Evolutionary conservation across 257 asterid species (phyloP).

Genomic region (Catharanthus roseus): DNA sequence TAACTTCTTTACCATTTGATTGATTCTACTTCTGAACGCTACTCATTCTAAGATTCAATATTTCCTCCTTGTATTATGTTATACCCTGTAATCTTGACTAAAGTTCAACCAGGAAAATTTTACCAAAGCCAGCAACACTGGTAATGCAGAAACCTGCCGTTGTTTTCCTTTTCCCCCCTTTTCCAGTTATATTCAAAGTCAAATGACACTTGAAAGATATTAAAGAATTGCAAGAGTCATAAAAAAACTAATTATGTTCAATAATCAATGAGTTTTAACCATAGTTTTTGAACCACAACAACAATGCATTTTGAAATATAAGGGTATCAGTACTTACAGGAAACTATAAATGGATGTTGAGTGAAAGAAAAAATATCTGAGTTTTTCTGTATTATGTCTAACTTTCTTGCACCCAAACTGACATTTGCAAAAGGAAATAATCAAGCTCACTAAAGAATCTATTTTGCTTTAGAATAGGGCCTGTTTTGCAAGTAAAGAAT

Average conservation of each 20-base stretch:
- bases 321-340: neutral
- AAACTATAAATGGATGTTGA: neutral
- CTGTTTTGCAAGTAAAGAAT: neutral
- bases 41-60: neutral
- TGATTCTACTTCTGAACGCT: neutral
- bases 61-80: neutral
- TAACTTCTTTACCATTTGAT: neutral
- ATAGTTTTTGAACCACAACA: neutral
- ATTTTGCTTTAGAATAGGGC: neutral
- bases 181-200: neutral
- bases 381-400: neutral
- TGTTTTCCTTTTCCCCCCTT: neutral
- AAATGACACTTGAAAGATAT: neutral
- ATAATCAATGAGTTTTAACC: neutral
- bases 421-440: neutral
- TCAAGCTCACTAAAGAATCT: neutral
- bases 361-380: neutral
- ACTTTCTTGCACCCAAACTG: neutral
- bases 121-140: neutral
- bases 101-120: neutral
- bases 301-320: neutral
- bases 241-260: neutral
- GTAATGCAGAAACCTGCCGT: neutral
- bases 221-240: neutral
- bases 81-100: neutral